phyloP scores from a whole-genome alignment of 805 yeast genomes.

The Candida argentea region DNA sequence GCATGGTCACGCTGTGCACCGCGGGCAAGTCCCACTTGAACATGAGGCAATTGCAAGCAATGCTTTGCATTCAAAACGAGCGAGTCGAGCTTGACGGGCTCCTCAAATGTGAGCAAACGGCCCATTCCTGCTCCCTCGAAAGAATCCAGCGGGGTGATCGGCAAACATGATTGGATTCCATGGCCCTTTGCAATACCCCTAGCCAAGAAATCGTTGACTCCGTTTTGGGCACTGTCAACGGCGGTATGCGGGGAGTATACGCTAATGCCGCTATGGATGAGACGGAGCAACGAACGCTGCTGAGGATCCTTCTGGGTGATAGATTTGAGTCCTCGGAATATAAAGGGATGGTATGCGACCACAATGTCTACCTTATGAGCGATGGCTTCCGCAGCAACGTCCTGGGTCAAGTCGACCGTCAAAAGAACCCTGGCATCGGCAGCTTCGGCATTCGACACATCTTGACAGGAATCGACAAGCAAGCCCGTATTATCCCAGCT shows the following conservation, averaged over 20 bases:
- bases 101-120: constrained; percentile 42
- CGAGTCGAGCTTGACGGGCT: constrained; percentile 31
- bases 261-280: constrained; percentile 69
- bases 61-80: constrained; percentile 45
- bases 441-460: constrained; percentile 7
- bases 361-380: constrained; percentile 42
- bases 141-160: constrained; percentile 35
- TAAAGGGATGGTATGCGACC: constrained; percentile 87
- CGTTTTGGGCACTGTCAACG: constrained; percentile 84
- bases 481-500: constrained; percentile 97
- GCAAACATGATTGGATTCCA: constrained; percentile 13
- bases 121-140: constrained; percentile 74
- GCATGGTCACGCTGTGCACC: constrained; percentile 15
- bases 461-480: constrained; percentile 55
- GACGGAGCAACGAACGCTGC: constrained; percentile 61
- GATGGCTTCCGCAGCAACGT: constrained; percentile 83
- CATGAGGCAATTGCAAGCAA: constrained; percentile 38
- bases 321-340: constrained; percentile 77
- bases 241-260: constrained; percentile 97
- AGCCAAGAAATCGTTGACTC: constrained; percentile 89
- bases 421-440: constrained; percentile 37
- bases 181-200: constrained; percentile 38
- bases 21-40: constrained; percentile 49
- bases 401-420: constrained; percentile 75
- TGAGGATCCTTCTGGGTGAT: constrained; percentile 63